Evolutionary conservation across 768 basidiomycete species (phyloP).

Genomic region (Kwoniella newhampshirensis): DNA sequence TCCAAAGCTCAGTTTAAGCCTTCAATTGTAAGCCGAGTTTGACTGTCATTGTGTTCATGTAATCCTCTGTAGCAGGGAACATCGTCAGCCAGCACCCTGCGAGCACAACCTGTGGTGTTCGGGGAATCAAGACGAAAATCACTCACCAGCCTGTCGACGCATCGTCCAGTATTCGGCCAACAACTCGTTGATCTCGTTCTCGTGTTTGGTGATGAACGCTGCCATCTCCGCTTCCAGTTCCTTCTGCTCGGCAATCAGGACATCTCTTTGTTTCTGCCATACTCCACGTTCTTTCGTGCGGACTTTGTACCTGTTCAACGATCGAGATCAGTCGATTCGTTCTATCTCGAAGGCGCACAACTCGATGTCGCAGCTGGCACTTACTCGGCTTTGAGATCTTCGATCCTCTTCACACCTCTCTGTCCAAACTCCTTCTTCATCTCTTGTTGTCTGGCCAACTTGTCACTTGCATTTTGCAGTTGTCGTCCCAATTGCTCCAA

Average conservation of each 20-base stretch:
- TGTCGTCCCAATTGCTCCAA: slow-evolving; percentile 83
- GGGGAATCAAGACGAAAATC: background rate
- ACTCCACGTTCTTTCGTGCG: slow-evolving; percentile 35
- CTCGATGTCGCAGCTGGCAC: slow-evolving; percentile 53
- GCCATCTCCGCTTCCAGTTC: slow-evolving; percentile 68
- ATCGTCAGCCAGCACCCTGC: background rate
- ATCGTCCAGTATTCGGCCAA: slow-evolving; percentile 66
- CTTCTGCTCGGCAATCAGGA: slow-evolving; percentile 66
- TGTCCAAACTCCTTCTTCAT: slow-evolving; percentile 76
- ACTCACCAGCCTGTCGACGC: slow-evolving; percentile 46
- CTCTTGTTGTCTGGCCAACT: slow-evolving; percentile 72
- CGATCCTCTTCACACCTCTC: slow-evolving; percentile 71
- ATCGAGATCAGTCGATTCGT: too few species aligned
- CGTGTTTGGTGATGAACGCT: slow-evolving; percentile 57
- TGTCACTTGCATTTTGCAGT: slow-evolving; percentile 75
- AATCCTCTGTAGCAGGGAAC: slow-evolving; percentile 19
- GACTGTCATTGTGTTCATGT: slow-evolving; percentile 44
- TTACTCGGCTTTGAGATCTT: slow-evolving; percentile 73
- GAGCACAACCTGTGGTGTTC: too few species aligned
- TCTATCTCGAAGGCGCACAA: background rate
- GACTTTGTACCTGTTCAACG: slow-evolving; percentile 57
- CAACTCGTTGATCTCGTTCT: slow-evolving; percentile 75
- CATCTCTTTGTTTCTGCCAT: slow-evolving; percentile 37
- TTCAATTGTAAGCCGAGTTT: slow-evolving; percentile 28
- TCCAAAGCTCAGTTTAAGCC: background rate